Evolutionary conservation across 805 yeast genomes (phyloP).

Genomic region (Metschnikowia hibisci): DNA sequence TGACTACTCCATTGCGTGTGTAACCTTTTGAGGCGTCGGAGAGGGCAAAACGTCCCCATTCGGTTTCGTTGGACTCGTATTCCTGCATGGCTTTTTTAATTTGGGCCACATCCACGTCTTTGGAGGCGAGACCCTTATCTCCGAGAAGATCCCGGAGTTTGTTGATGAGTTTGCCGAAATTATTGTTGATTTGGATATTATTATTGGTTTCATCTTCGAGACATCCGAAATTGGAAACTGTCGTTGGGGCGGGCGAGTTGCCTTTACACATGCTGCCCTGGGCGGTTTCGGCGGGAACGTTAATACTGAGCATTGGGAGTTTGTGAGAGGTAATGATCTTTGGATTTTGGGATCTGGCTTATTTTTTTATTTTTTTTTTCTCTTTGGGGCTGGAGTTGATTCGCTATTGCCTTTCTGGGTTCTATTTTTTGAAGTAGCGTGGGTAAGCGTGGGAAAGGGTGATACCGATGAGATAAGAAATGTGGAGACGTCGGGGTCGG

Average conservation of each 20-base stretch:
- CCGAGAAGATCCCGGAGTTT: constrained; percentile 27
- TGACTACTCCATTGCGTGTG: constrained; percentile 68
- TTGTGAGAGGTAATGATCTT: neutral
- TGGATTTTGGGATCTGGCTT: too few relatives aligned
- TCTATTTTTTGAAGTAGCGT: neutral
- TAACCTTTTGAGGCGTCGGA: constrained; percentile 49
- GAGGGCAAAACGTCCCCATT: constrained; percentile 59
- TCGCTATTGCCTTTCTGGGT: too few relatives aligned
- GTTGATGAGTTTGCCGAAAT: constrained; percentile 24
- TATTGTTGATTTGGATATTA: constrained; percentile 15
- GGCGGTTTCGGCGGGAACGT: constrained; percentile 7
- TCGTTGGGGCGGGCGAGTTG: constrained; percentile 5
- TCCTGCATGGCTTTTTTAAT: constrained; percentile 44
- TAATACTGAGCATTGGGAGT: constrained; percentile 9
- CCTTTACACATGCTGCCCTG: constrained; percentile 10
- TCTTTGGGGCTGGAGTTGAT: too few relatives aligned
- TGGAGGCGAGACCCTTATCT: constrained; percentile 35
- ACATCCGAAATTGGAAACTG: constrained; percentile 16
- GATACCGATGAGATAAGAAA: neutral
- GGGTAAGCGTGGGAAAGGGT: neutral
- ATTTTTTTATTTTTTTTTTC: too few relatives aligned
- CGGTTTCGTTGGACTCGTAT: constrained; percentile 45
- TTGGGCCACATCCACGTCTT: constrained; percentile 50
- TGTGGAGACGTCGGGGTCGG: neutral
- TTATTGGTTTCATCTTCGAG: constrained; percentile 17